phyloP scores from a whole-genome alignment of 805 yeast genomes.

The Candida sakaeoensis region DNA sequence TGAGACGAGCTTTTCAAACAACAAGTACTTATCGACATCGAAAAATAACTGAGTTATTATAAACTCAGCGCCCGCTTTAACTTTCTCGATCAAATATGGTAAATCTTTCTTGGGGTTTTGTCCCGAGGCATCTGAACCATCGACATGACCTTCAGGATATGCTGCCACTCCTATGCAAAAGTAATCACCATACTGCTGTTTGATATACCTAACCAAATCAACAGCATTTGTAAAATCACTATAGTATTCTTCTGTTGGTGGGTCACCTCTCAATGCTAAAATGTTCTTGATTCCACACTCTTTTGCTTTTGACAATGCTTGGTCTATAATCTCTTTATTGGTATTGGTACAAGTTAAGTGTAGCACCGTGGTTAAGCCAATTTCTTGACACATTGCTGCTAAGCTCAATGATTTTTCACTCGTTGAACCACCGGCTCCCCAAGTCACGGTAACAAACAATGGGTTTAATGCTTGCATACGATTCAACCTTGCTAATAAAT shows the following conservation, averaged over 20 bases:
- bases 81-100: constrained; percentile 77
- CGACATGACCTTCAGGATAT: constrained; percentile 96
- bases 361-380: constrained; percentile 85
- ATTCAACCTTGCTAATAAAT: constrained; percentile 78
- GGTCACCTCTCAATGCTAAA: constrained; percentile 93
- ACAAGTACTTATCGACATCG: constrained; percentile 73
- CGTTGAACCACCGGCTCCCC: constrained; percentile 99
- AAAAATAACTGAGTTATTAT: constrained; percentile 88
- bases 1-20: constrained; percentile 56
- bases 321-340: constrained; percentile 69
- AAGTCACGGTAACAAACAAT: constrained; percentile 85
- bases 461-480: constrained; percentile 90
- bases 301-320: constrained; percentile 70
- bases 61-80: constrained; percentile 93
- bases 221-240: constrained; percentile 72
- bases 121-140: constrained; percentile 63
- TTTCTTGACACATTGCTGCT: constrained; percentile 73
- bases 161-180: constrained; percentile 97
- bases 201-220: constrained; percentile 82
- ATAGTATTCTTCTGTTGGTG: constrained; percentile 72
- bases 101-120: constrained; percentile 70
- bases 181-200: constrained; percentile 64
- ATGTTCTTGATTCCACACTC: constrained; percentile 80
- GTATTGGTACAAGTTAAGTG: constrained; percentile 97
- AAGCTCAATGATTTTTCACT: constrained; percentile 80